Evolutionary conservation across 805 yeast species (phyloP).

Genomic region (Jamesozyma jinghongensis): DNA sequence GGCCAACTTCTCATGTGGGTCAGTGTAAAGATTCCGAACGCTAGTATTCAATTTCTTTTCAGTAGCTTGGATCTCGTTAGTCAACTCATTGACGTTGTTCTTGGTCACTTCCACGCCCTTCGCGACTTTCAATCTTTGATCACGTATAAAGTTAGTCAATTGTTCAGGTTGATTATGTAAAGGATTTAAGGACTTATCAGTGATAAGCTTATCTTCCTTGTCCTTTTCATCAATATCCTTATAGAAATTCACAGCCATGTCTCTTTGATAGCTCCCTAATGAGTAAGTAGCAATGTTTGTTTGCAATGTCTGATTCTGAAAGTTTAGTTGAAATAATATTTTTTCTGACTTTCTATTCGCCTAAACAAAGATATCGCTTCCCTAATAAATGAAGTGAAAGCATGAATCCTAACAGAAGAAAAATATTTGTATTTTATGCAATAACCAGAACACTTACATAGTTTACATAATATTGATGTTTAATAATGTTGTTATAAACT

Average conservation of each 20-base stretch:
- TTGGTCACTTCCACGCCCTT: slow-evolving; percentile 3
- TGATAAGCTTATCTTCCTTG: slow-evolving; percentile 3
- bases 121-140: slow-evolving; percentile 12
- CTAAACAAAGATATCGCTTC: background rate
- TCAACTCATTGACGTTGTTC: slow-evolving; percentile 32
- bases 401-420: background rate
- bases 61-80: slow-evolving; percentile 36
- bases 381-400: too few species aligned
- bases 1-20: slow-evolving; percentile 44
- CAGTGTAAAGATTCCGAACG: slow-evolving; percentile 42
- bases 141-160: slow-evolving; percentile 11
- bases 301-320: background rate
- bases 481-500: too few species aligned
- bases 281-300: background rate
- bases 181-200: background rate
- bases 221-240: slow-evolving; percentile 3
- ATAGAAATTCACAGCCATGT: slow-evolving; percentile 7
- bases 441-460: background rate
- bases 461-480: too few species aligned
- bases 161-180: slow-evolving; percentile 12
- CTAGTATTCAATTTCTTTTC: slow-evolving; percentile 47
- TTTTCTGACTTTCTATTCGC: background rate
- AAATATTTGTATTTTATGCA: background rate
- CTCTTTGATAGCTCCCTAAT: too few species aligned
- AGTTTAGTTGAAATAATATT: background rate